A percentile compares a stretch with the other conserved stretches of the same genome.
phyloP scores from a whole-genome alignment of 768 basidiomycete species.

The Boletales sp. region DNA sequence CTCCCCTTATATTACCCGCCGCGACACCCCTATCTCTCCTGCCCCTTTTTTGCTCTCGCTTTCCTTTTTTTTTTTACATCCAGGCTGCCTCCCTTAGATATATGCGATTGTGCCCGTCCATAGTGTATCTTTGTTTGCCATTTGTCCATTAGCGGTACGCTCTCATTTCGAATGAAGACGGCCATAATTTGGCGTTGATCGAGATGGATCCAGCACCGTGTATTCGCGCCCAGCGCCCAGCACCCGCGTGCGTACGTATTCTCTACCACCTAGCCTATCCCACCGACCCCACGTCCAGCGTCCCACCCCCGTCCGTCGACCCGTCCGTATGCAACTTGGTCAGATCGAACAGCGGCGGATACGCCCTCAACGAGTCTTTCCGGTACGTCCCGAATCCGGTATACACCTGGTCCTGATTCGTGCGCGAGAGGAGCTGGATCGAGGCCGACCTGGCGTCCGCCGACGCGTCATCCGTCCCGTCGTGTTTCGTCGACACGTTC shows the following conservation, averaged over 20 bases:
- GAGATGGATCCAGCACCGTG: too few relatives aligned
- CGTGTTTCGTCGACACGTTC: conserved; percentile 17
- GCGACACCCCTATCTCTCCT: conserved; percentile 13
- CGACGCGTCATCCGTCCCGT: not conserved
- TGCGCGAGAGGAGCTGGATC: conserved; percentile 39
- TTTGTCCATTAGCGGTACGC: not conserved
- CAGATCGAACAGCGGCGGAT: conserved; percentile 24
- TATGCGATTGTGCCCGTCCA: conserved; percentile 8
- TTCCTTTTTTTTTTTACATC: too few relatives aligned
- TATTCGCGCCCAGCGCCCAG: not conserved
- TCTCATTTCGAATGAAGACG: not conserved
- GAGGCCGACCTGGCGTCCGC: conserved; percentile 28
- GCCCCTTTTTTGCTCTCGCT: not conserved
- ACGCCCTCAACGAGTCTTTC: conserved; percentile 11
- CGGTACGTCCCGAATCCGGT: conserved; percentile 21
- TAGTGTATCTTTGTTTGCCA: conserved; percentile 18
- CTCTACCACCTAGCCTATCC: not conserved
- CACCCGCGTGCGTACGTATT: too few relatives aligned
- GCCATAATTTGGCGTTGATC: not conserved
- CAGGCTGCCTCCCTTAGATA: conserved; percentile 2
- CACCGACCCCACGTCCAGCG: conserved; percentile 10
- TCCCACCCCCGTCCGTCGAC: conserved; percentile 16
- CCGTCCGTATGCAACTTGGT: conserved; percentile 18
- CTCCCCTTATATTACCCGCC: not conserved
- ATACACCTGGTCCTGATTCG: conserved; percentile 33